A percentile compares a stretch with the other conserved stretches of the same genome.
These are phyloP conservation scores for Globisporangium sylvaticum DNA, from an alignment of 352 stramenopile species.

Conservation along the genomic window DNA sequence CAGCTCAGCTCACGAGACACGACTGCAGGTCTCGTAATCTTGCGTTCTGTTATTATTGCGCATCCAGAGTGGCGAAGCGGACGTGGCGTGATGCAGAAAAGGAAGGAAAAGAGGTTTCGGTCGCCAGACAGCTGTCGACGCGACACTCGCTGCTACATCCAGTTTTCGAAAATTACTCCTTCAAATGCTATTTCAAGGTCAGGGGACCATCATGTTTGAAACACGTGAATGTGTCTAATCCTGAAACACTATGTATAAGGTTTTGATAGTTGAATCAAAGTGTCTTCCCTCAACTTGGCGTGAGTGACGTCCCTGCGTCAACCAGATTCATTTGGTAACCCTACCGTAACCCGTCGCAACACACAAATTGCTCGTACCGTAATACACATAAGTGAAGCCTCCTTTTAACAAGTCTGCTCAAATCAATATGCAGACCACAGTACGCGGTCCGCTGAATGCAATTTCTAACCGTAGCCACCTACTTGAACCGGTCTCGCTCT, in stretches of 20 bases:
- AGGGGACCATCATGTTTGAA: neutral
- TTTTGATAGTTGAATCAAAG: neutral
- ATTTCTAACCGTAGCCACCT: neutral
- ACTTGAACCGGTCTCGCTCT: neutral
- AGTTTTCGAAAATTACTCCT: neutral
- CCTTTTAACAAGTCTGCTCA: neutral
- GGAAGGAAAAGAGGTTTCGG: neutral
- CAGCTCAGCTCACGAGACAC: too few species aligned
- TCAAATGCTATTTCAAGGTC: neutral
- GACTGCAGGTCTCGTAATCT: neutral
- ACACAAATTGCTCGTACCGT: neutral
- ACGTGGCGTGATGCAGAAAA: neutral
- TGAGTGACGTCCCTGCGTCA: neutral
- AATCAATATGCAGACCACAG: neutral
- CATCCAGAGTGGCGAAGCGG: neutral
- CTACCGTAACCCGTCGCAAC: too few species aligned
- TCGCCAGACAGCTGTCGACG: neutral
- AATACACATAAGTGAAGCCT: neutral
- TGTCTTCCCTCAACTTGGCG: neutral
- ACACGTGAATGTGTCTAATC: neutral
- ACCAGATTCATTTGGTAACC: neutral
- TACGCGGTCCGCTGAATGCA: neutral
- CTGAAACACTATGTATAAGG: neutral
- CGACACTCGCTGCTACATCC: neutral
- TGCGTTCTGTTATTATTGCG: neutral